Evolutionary conservation across 768 basidiomycete genomes (phyloP).

Genomic region (Lentinus tigrinus): DNA sequence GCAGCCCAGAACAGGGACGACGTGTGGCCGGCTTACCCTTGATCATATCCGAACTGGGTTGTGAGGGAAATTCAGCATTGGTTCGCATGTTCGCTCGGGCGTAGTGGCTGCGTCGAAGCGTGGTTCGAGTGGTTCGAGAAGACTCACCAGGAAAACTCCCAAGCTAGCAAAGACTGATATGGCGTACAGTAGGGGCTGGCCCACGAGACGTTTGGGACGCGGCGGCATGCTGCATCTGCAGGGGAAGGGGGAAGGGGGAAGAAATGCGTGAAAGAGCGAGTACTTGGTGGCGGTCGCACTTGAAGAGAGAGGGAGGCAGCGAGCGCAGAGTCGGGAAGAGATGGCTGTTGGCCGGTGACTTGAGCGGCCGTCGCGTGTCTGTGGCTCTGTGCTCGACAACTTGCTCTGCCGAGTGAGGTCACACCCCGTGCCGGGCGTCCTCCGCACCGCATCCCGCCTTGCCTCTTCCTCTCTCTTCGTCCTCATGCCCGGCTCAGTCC

Average conservation of each 20-base stretch:
- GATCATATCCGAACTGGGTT: conserved; percentile 80
- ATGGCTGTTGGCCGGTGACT: neutral
- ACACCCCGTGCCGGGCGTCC: neutral
- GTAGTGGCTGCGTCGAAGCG: neutral
- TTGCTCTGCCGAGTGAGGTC: conserved; percentile 15
- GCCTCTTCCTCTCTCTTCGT: neutral
- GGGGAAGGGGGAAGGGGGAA: conserved; percentile 4
- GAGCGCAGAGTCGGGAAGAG: neutral
- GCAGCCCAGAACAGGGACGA: conserved; percentile 1
- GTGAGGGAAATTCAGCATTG: conserved; percentile 9
- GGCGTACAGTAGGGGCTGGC: conserved; percentile 73
- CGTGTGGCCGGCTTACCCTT: conserved; percentile 52
- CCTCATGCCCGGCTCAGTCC: conserved; percentile 59
- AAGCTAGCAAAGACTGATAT: conserved; percentile 81
- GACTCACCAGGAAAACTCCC: conserved; percentile 79
- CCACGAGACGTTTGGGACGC: conserved; percentile 55
- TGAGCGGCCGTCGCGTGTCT: conserved; percentile 11
- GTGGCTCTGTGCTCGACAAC: conserved; percentile 6
- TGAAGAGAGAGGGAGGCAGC: neutral
- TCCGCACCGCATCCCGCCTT: neutral
- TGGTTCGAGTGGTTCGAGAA: neutral
- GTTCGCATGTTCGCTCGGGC: neutral
- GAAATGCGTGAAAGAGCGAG: conserved; percentile 2
- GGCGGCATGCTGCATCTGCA: conserved; percentile 55
- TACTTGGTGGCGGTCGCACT: conserved; percentile 9